Evolutionary conservation across 169 alveolate species (phyloP).

Genomic region (Plasmodium cynomolgi): DNA sequence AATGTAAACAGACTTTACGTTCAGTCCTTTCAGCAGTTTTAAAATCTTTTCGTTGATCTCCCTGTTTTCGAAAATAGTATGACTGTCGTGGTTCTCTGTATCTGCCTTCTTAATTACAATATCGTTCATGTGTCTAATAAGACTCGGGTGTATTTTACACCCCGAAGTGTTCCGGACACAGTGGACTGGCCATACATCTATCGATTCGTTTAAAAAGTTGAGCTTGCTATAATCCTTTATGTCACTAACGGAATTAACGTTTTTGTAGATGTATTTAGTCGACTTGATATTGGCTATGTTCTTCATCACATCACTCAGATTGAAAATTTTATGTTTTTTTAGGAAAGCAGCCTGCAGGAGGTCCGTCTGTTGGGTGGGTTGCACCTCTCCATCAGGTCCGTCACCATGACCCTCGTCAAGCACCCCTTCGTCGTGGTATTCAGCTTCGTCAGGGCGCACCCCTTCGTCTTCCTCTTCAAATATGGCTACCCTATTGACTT

Average conservation of each 20-base stretch:
- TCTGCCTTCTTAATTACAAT: conserved; percentile 50
- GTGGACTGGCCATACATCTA: conserved; percentile 72
- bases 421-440: background rate
- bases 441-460: background rate
- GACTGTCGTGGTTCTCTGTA: conserved; percentile 30
- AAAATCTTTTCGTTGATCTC: background rate
- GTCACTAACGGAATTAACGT: conserved; percentile 37
- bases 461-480: background rate
- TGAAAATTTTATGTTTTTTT: conserved; percentile 15
- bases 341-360: background rate
- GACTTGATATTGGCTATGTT: conserved; percentile 12
- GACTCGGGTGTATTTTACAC: conserved; percentile 33
- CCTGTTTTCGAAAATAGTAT: conserved; percentile 50
- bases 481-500: background rate
- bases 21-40: conserved; percentile 6
- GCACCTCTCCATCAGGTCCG: background rate
- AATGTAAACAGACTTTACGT: conserved; percentile 39
- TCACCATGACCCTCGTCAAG: background rate
- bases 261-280: conserved; percentile 16
- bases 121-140: conserved; percentile 56
- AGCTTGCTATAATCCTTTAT: conserved; percentile 44
- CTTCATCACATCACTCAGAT: conserved; percentile 38
- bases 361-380: background rate
- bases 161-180: conserved; percentile 57
- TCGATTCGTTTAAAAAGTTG: conserved; percentile 29